Base-by-base conservation (phyloP, 352 stramenopile species). In the Phytophthora constricta region DNA sequence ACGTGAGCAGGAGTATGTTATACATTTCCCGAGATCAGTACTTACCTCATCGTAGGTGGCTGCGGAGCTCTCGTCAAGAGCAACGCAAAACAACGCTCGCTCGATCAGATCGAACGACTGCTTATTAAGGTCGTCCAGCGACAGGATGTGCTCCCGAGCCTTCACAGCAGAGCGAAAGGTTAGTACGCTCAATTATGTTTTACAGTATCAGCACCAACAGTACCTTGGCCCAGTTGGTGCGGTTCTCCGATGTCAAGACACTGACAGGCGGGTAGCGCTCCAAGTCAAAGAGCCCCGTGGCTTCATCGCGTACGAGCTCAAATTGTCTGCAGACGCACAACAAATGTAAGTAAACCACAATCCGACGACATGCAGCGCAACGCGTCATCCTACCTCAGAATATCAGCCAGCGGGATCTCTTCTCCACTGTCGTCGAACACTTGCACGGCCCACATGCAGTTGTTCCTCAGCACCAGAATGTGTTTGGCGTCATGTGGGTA, bases 171-270 rank as follows among this genome's bases (percentile, higher is more conserved):
- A 19, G 4, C 31, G 41, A 22, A n/a, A 42, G 17, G 54, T 14
- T 23, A 62, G 45, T 47, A 48, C 19, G 11, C 27, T 22, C 16
- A 16, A 22, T 25, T n/a, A 7, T 25, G 42, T 23, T 27, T 14
- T 51, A 13, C 10, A 48, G 26, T 59, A 28, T 3, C 13, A 33
- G 31, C 20, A 28, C 22, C 27, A 51, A 33, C 26, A 50, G 53
- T 56, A 93, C 94, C 70, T 97, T 95, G 46, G 96, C 94, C 96
- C 97, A 99, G 27, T 92, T 93, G 23, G 97, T 97, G 57, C 97
- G 86, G 78, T 99, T 95, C 72, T 98, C 87, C 17, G 92, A 97
- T 3, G 97, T 99, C 55, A 99, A 72, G 42, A 98, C 93, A 28
- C 96, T 98, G 33, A 99, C 82, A 1, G 89, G 89, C 31, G 89